These are phyloP conservation scores for Thalia dealbata DNA, from an alignment of 176 grass and related monocot species.

Conservation along the genomic window DNA sequence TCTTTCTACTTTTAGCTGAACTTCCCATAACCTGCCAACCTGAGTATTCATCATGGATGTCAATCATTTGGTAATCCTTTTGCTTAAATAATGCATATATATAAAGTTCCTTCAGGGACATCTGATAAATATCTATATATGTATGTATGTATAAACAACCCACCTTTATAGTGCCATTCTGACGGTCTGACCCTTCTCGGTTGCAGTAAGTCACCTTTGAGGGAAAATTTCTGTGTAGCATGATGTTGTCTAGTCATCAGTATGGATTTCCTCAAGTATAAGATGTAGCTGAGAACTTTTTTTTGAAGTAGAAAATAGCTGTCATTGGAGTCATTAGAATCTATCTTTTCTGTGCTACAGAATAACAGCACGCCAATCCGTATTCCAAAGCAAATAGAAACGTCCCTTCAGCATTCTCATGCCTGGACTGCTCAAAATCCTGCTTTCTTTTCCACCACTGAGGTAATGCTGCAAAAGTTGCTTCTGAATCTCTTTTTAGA, in stretches of 20 bases:
- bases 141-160: too few species aligned
- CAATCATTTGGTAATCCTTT: neutral
- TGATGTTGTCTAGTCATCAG: neutral
- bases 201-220: neutral
- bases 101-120: too few species aligned
- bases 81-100: neutral
- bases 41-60: neutral
- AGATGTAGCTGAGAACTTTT: neutral
- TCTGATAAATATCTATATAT: too few species aligned
- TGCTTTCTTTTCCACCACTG: neutral
- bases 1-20: neutral
- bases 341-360: constrained; percentile 1
- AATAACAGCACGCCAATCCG: neutral
- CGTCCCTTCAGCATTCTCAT: neutral
- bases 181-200: neutral
- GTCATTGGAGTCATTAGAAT: neutral
- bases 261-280: neutral
- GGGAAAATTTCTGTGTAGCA: neutral
- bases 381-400: neutral
- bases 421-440: neutral
- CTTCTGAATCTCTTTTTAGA: neutral
- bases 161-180: neutral
- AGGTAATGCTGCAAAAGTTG: neutral
- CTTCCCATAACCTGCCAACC: neutral
- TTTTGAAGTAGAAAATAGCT: neutral